Base-by-base conservation (phyloP, 2,329 filamentous ascomycete species). In the Shiraia sp. region DNA sequence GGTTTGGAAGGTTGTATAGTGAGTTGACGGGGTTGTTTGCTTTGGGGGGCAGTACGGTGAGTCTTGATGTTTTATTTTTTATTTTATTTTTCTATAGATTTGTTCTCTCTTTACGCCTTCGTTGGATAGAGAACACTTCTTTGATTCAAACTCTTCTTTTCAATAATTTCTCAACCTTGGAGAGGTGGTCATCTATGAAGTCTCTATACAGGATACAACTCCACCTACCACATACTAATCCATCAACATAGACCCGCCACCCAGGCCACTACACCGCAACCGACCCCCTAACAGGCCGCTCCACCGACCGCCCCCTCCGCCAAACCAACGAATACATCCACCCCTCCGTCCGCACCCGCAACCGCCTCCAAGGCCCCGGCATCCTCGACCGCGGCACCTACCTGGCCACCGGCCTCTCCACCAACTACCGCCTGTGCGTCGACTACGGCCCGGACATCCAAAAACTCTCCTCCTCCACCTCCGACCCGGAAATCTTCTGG, bases 281-380 rank as follows among this genome's bases (percentile, higher is more conserved):
- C 2, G 71, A 78, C 51, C 76, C 75, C 4, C 51, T 61, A 23
- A 72, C 68, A 10, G 71, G 73, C 28, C 61, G 63, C 15, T 38
- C 63, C 24, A 78, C 74, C 4, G 55, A 69, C 14, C 66, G 72
- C 1, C 72, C 73, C 1, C 66, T 79, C 23, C 61, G 68, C 23
- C 66, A 77, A 42, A 79, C 76, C 16, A 70, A 75, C 49, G 76
- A 79, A 58, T 79, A 78, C 52, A 73, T 79, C 22, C 76, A 79
- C 53, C 70, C 76, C 4, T 74, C 66, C 4, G 76, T 74, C 4
- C 71, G 76, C 14, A 65, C 73, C 0, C 69, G 76, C 10, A 51
- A 72, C 31, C 69, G 69, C 10, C 67, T 77, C 4, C 55, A 66
- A 44, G 76, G 76, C 3, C 75, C 75, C 1, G 75, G 75, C 3